Conservation (phyloP, 371 early-diverging fungal species). For the Quaeritorhiza haematococci region DNA sequence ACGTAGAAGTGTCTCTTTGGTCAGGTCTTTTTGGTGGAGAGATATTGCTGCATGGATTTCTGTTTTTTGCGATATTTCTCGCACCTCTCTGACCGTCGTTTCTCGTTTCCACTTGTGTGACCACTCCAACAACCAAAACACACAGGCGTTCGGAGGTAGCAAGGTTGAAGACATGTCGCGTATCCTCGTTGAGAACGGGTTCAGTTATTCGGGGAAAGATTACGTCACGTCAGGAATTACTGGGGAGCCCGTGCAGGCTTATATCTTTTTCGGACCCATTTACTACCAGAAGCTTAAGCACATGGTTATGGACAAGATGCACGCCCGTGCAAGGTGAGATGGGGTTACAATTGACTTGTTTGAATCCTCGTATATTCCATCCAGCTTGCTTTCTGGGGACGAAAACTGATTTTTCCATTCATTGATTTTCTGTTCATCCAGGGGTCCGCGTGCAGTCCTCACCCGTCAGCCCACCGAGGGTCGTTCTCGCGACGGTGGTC, state of each 20-base stretch:
- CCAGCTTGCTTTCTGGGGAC: too few relatives aligned
- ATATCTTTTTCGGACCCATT: slow-evolving; percentile 97
- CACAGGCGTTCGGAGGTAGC: slow-evolving; percentile 86
- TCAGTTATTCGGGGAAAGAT: slow-evolving; percentile 98
- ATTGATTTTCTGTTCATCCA: slow-evolving; percentile 10
- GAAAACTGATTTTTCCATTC: background rate
- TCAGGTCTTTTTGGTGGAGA: background rate
- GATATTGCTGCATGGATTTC: background rate
- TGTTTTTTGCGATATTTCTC: background rate
- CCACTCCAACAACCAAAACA: background rate
- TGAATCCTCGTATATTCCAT: too few relatives aligned
- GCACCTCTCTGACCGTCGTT: too few relatives aligned
- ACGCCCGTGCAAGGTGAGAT: slow-evolving; percentile 84
- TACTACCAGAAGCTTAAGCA: slow-evolving; percentile 99
- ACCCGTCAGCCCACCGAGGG: slow-evolving; percentile 99
- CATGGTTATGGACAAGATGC: slow-evolving; percentile 99
- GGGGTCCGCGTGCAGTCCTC: slow-evolving; percentile 90
- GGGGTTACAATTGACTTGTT: background rate
- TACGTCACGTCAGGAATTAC: slow-evolving; percentile 84
- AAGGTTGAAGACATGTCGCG: slow-evolving; percentile 95
- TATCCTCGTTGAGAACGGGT: slow-evolving; percentile 92
- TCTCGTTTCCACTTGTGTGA: too few relatives aligned
- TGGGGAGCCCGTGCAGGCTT: slow-evolving; percentile 87
- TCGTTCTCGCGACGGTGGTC: slow-evolving; percentile 95
- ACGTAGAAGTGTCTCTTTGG: background rate